Base-by-base conservation (phyloP, 2,329 filamentous ascomycete genomes). In the Xylaria multiplex region DNA sequence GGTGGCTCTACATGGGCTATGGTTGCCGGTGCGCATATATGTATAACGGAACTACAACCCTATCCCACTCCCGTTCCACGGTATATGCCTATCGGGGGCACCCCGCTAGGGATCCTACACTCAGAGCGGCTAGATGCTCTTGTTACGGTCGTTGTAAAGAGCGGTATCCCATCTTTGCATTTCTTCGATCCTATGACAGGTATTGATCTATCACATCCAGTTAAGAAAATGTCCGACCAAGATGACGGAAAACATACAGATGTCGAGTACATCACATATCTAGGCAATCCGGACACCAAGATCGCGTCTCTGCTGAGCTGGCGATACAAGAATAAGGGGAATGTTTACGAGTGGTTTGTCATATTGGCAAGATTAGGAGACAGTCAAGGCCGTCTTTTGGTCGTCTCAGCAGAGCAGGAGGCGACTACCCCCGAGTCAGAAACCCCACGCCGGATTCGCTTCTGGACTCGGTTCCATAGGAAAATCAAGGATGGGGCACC, bases 291-390 rank as follows among this genome's bases (percentile, higher is more conserved):
- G 0, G 85, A 85, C 0, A 88, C 91, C 68, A 83, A 82, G 45
- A 85, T 93, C 1, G 81, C 86, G 49, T 83, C 86, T 1, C 76
- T 93, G 7, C 77, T 84, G 1, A 88, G 92, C 67, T 93, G 91
- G 91, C 76, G 81, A 5, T 88, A 86, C 67, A 78, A 81, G 37
- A 85, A 86, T 62, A 82, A 86, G 43, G 82, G 81, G n/a, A 86
- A 84, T 62, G 82, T 78, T 0, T 91, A 90, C 76, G 82, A 85
- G 1, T 90, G 88, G 73, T 81, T 93, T 37, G 81, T 92, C 14
- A 83, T 91, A 11, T 83, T 86, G 3, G 87, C 86, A 0, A 81
- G 64, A 13, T 66, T 46, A 22, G 60, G 53, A 35, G 59, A 72
- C 2, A 56, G 81, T 37, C 78, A 79, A 9, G 88, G 88, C 1